Conservation (phyloP, 1,284 basidiomycete species). For the Boletus calvinii region DNA sequence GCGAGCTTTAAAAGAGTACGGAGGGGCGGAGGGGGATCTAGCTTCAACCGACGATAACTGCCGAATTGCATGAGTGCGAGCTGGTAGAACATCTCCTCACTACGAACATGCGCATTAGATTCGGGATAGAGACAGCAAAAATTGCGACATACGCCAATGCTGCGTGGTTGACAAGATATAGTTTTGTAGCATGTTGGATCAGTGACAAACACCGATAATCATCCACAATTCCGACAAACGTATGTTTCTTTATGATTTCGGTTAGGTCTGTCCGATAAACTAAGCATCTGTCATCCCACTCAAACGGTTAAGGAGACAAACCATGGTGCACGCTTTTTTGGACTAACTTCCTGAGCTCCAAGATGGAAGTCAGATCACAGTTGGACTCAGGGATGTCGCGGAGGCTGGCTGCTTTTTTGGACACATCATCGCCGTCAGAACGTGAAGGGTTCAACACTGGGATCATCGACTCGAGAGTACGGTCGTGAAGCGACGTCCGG, state of each 20-base stretch:
- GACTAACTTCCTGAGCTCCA: conserved; percentile 61
- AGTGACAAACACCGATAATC: conserved; percentile 71
- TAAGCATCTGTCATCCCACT: background rate
- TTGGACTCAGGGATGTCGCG: conserved; percentile 75
- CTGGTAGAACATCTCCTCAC: conserved; percentile 96
- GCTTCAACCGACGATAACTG: conserved; percentile 67
- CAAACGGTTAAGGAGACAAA: conserved; percentile 38
- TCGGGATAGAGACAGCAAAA: background rate
- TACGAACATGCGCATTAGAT: conserved; percentile 32
- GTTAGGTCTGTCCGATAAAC: conserved; percentile 57
- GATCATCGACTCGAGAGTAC: conserved; percentile 94
- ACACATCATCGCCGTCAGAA: conserved; percentile 26
- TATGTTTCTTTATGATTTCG: conserved; percentile 84
- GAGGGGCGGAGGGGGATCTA: conserved; percentile 82
- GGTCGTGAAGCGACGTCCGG: conserved; percentile 82
- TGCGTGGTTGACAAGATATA: conserved; percentile 89
- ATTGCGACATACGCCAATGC: conserved; percentile 63
- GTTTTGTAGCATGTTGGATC: conserved; percentile 84
- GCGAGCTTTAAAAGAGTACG: conserved; percentile 75
- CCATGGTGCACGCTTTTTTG: conserved; percentile 66
- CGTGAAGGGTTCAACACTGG: conserved; percentile 53
- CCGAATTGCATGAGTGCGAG: conserved; percentile 92
- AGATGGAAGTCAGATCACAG: conserved; percentile 81
- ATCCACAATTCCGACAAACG: conserved; percentile 93
- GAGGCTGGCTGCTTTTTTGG: conserved; percentile 32